Base-by-base conservation (phyloP, 1,284 basidiomycete genomes). In the Trichosporon sp. region DNA sequence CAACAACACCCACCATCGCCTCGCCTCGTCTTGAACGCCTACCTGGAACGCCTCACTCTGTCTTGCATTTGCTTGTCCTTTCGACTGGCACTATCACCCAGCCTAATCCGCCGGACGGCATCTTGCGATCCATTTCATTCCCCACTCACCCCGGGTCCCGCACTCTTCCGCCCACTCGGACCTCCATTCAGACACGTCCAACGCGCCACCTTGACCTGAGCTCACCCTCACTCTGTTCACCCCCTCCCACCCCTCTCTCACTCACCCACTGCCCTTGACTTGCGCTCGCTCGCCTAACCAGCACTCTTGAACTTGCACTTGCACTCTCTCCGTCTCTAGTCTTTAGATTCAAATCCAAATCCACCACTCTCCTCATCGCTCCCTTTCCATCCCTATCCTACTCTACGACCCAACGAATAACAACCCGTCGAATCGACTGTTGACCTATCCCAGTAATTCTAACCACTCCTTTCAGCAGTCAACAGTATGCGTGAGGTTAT, bases 401-500 rank as follows among this genome's bases (percentile, higher is more conserved):
- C n/a, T 62, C 46, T 36, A 8, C 13, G 10, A 14, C n/a, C 59
- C 27, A 61, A 8, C 60, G 25, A 13, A n/a, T 10, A 36, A 19
- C 31, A 33, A 21, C 29, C 44, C 52, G 19, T 34, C 37, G 4
- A 52, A 6, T 59, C 58, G 5, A 25, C 31, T 29, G n/a, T 36
- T 36, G 9, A 31, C 33, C 57, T n/a, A 14, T 29, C 33, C 33
- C 40, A 56, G 52, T 60, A 64, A 49, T 59, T 25, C 29, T 40
- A 37, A 44, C 58, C 36, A 65, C 58, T 58, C 56, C 52, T 33
- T 59, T 29, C 36, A 54, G 56, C 46, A 67, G 63, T 65, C 67
- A 14, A 60, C 40, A 76, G 40, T 37, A 67, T 80, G 78, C 71
- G 78, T 63, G 78, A 80, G 68, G 78, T 80, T 66, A 79, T 80